A percentile compares a stretch with the other conserved stretches of the same genome.
These are phyloP conservation scores for Kazachstania sp. DNA, from an alignment of 1,139 yeast genomes.

Conservation along the genomic window DNA sequence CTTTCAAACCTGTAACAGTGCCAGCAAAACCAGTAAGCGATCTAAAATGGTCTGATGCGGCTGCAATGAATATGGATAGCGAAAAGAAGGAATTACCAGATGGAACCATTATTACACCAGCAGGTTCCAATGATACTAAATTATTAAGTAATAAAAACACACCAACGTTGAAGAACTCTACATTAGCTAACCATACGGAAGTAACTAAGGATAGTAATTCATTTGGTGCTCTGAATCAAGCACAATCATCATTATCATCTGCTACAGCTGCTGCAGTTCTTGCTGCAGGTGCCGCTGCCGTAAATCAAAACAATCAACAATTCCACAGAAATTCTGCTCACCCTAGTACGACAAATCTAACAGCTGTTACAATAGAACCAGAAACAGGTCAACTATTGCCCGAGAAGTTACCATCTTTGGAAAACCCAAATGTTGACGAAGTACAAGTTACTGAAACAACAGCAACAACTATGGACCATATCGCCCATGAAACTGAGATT, in stretches of 20 bases:
- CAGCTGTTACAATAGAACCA: neutral
- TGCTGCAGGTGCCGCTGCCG: slow-evolving; percentile 25
- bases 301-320: slow-evolving; percentile 19
- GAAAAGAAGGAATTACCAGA: slow-evolving; percentile 15
- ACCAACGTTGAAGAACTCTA: slow-evolving; percentile 13
- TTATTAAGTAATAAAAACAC: slow-evolving; percentile 7
- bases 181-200: slow-evolving; percentile 8
- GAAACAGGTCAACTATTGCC: neutral
- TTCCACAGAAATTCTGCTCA: slow-evolving; percentile 11
- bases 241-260: slow-evolving; percentile 10
- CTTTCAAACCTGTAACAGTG: slow-evolving; percentile 58
- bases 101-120: slow-evolving; percentile 4
- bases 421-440: too few relatives aligned
- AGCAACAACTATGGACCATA: too few relatives aligned
- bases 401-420: neutral
- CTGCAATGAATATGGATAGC: slow-evolving; percentile 28
- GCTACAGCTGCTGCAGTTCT: slow-evolving; percentile 19
- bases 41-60: slow-evolving; percentile 62
- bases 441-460: too few relatives aligned
- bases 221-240: slow-evolving; percentile 4
- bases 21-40: slow-evolving; percentile 58
- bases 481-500: neutral
- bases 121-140: slow-evolving; percentile 6
- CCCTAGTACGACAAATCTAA: neutral
- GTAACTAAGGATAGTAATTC: neutral